Evolutionary conservation across 73 alveolate species (phyloP), one percentile per base, ranked within the genome.

Genomic region (Paramecium bursaria): DNA sequence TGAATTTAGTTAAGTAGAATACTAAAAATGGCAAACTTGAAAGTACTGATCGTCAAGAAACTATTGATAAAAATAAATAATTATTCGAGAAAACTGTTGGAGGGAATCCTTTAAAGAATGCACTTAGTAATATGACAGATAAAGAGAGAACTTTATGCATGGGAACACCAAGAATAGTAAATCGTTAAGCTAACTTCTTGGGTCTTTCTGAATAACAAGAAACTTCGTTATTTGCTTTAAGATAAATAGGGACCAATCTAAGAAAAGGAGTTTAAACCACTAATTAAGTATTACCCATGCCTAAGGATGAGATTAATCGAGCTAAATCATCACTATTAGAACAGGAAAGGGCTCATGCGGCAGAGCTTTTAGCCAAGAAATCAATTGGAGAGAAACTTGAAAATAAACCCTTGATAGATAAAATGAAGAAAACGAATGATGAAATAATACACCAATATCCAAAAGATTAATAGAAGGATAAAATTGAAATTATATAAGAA

Each of bases 151-250:
- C 82, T 15, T 39, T 67, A 42, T 67, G 82, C 44, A 30, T 67
- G 50, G 82, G 82, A 39, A 67, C 82, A 9, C 82, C 82, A 2
- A 31, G 82, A 67, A 67, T 67, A 25, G 82, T 42, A 11, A 67
- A 67, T 67, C 33, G 35, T 21, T 67, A 67, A 67, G 33, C 82
- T 2, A 39, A 42, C 6, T 67, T 67, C 7, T 67, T 67, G 11
- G 82, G 82, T 2, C 44, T 39, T 2, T 39, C 82, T 31, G 19
- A 67, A 17, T 35, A 67, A 67, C 44, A 67, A 67, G 82, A 67
- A 35, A 67, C 82, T 15, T 67, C 82, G 1, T 67, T 67, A 67
- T 67, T 67, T 67, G 82, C 82, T 35, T 67, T 67, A 67, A 67
- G 82, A 67, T 67, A 67, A 67, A 26, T 67, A 15, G 82, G 82